Percentiles rank a stretch among this genome's conserved stretches.
phyloP scores from a whole-genome alignment of 768 basidiomycete species.

The Crassisporium funariophilum region DNA sequence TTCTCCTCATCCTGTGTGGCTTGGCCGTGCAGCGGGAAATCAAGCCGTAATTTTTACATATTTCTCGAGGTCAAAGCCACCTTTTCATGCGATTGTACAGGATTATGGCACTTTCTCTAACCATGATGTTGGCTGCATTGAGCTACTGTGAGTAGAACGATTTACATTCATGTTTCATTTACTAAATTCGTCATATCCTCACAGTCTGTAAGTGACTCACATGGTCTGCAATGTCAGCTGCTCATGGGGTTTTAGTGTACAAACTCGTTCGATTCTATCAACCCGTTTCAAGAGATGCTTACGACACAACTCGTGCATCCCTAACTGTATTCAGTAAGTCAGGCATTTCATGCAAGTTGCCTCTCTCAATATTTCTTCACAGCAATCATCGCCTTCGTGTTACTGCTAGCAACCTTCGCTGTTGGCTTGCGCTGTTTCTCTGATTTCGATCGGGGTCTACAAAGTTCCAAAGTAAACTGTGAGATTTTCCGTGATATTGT shows the following conservation, averaged over 20 bases:
- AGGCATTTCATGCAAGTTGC: background rate
- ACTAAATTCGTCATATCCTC: conserved; percentile 1
- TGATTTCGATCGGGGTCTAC: conserved; percentile 83
- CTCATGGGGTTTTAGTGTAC: too few species aligned
- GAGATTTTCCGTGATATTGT: conserved; percentile 38
- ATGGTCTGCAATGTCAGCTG: background rate
- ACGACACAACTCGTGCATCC: conserved; percentile 75
- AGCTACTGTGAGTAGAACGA: conserved; percentile 66
- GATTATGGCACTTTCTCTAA: conserved; percentile 72
- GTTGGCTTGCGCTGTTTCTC: conserved; percentile 78
- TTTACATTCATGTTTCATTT: background rate
- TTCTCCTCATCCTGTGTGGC: conserved; percentile 65
- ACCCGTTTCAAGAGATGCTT: conserved; percentile 53
- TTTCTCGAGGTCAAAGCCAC: background rate
- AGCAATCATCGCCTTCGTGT: conserved; percentile 78
- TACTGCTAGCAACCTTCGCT: conserved; percentile 72
- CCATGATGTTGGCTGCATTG: conserved; percentile 76
- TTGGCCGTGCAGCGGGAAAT: conserved; percentile 79
- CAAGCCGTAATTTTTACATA: conserved; percentile 58
- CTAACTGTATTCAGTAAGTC: conserved; percentile 76
- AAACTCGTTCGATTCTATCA: conserved; percentile 85
- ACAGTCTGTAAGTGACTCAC: conserved; percentile 40
- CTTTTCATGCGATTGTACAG: conserved; percentile 33
- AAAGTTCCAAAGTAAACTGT: conserved; percentile 75
- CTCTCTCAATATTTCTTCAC: conserved; percentile 1